Percentiles rank a stretch among this genome's conserved stretches.
Evolutionary conservation across 2,329 filamentous ascomycete genomes (phyloP).

Genomic region (Pyrenochaeta sp.): DNA sequence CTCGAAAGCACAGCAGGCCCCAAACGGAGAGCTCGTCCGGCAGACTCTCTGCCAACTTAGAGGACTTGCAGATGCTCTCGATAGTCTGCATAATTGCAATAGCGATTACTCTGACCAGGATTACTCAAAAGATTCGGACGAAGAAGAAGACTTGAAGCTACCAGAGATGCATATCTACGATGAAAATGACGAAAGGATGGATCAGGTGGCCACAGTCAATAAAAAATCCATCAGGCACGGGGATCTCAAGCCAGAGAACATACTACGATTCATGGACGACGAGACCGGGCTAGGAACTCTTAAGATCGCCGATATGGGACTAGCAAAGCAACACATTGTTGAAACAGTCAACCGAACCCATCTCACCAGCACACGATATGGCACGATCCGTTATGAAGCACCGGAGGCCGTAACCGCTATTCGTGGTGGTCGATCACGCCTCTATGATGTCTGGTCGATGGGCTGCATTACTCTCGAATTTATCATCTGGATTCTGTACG

Average conservation of each 20-base stretch:
- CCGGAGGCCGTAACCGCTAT: conserved; percentile 18
- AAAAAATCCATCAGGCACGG: conserved; percentile 27
- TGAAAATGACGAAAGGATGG: no score
- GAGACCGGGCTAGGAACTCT: conserved; percentile 10
- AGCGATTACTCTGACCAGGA: no score
- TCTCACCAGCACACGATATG: conserved; percentile 12
- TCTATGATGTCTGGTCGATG: conserved; percentile 36
- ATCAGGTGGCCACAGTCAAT: no score
- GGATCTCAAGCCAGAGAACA: conserved; percentile 51
- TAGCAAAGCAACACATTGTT: conserved; percentile 13
- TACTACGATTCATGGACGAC: conserved; percentile 36
- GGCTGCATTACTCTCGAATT: conserved; percentile 35
- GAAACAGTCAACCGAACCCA: not conserved
- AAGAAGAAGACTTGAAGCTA: no score
- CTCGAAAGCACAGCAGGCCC: not conserved
- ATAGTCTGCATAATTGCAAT: conserved; percentile 15
- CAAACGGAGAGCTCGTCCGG: not conserved
- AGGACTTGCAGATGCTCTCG: conserved; percentile 25
- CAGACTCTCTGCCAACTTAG: conserved; percentile 16
- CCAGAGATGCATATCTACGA: no score
- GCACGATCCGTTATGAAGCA: conserved; percentile 24
- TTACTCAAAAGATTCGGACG: no score
- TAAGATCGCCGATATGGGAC: conserved; percentile 28
- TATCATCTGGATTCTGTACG: conserved; percentile 31
- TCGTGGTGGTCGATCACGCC: conserved; percentile 14